phyloP scores from a whole-genome alignment of 140 eudicot genomes.

The Flaveria floridana region DNA sequence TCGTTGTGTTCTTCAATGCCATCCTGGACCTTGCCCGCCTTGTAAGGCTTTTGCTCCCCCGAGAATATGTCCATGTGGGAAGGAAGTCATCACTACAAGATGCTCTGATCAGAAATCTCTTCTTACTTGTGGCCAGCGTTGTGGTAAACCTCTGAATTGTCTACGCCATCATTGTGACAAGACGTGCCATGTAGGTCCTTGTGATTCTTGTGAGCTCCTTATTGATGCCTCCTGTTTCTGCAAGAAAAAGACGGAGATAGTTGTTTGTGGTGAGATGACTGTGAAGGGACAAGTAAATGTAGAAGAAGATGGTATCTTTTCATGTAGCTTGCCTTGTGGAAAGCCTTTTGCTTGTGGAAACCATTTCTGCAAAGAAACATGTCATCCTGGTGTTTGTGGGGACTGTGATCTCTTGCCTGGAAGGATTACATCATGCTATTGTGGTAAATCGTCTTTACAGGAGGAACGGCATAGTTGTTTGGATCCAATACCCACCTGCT shows the following conservation, averaged over 20 bases:
- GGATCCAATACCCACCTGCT: conserved; percentile 81
- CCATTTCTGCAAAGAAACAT: conserved; percentile 62
- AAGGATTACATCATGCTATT: conserved; percentile 62
- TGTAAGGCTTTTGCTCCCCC: conserved; percentile 97
- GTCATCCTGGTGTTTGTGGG: conserved; percentile 91
- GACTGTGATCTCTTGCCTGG: conserved; percentile 75
- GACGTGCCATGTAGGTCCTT: conserved; percentile 77
- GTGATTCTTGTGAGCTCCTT: conserved; percentile 65
- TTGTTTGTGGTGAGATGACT: conserved; percentile 80
- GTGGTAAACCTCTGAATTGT: conserved; percentile 70
- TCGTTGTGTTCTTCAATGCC: conserved; percentile 86
- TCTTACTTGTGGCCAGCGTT: conserved; percentile 72
- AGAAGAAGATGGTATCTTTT: conserved; percentile 59
- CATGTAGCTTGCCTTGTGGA: conserved; percentile 61
- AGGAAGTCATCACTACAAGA: conserved; percentile 72
- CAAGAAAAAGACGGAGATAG: conserved; percentile 60
- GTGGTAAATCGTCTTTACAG: conserved; percentile 66
- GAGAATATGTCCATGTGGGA: conserved; percentile 75
- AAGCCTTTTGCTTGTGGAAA: conserved; percentile 70
- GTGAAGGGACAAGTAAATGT: conserved; percentile 64
- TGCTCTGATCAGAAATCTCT: conserved; percentile 80
- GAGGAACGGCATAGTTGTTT: conserved; percentile 61
- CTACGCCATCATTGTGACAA: conserved; percentile 69
- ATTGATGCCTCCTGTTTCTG: conserved; percentile 78
- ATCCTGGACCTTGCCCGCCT: conserved; percentile 98